Base-by-base conservation (phyloP, 495 filamentous ascomycete species). In the Trypethelium eluteriae region DNA sequence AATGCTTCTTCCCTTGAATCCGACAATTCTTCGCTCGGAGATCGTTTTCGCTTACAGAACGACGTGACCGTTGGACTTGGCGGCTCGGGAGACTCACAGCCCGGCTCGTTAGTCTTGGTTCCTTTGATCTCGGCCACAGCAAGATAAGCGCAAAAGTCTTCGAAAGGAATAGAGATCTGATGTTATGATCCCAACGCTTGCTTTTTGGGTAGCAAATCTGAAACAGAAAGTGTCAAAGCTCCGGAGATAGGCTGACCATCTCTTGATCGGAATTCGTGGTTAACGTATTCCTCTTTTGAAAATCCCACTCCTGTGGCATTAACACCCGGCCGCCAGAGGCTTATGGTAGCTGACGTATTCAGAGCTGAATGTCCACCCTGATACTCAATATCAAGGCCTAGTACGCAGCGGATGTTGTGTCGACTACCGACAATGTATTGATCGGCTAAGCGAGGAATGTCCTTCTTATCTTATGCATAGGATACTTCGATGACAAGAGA, bases 321-420 rank as follows among this genome's bases (percentile, higher is more conserved):
- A 34, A 56, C 38, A 5, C 18, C 64, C n/a, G 64, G 44, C 14
- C 64, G 64, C 64, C 64, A 65, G 64, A 65, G 32, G 34, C 44
- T 53, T 18, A 65, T 35, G 32, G 64, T 61, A 36, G 64, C 46
- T 34, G 35, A 39, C 62, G 46, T 64, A 11, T 34, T 39, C 11
- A 11, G 25, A 14, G 38, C 5, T 39, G 62, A 39, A 53, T 53
- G 3, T 53, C 49, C n/a, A 53, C 49, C 49, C 11, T 39, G 38
- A 46, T 65, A 65, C 32, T 46, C 44, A 50, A 65, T 65, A 34
- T 65, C 64, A 32, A 65, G 64, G 5, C 64, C 64, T 11, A 65
- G 12, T 35, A 65, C 64, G 25, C 64, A 65, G 25, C 64, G 25
- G 3, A 65, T 39, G 18, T 34, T 50, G 57, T 65, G 64, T 36